These are phyloP conservation scores for Cairneyella variabilis DNA, from an alignment of 495 filamentous ascomycete species.

Conservation along the genomic window DNA sequence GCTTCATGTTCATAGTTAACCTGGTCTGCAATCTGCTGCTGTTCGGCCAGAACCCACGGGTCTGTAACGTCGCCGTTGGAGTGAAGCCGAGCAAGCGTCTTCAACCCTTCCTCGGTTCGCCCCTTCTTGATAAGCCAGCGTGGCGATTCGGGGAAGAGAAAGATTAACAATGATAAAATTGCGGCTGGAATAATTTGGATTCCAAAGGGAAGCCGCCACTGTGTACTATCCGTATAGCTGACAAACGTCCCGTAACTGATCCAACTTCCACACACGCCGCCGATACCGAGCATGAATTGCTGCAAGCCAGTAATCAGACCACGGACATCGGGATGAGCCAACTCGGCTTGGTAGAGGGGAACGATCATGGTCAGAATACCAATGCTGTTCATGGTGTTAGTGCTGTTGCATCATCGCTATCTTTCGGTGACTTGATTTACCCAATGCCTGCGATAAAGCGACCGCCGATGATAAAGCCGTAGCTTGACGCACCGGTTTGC, in stretches of 20 bases:
- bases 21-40: conserved; percentile 24
- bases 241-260: conserved; percentile 30
- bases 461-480: conserved; percentile 35
- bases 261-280: conserved; percentile 28
- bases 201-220: conserved; percentile 26
- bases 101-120: conserved; percentile 20
- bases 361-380: conserved; percentile 50
- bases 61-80: conserved; percentile 29
- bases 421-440: too few relatives aligned
- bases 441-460: conserved; percentile 38
- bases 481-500: conserved; percentile 34
- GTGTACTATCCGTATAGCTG: conserved; percentile 13
- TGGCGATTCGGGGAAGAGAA: conserved; percentile 31
- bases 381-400: too few relatives aligned
- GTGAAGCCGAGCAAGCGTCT: conserved; percentile 29
- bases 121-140: conserved; percentile 31
- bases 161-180: conserved; percentile 17
- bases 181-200: conserved; percentile 21
- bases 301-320: conserved; percentile 38
- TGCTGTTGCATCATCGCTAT: too few relatives aligned
- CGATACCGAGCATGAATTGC: conserved; percentile 27
- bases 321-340: conserved; percentile 50
- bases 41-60: conserved; percentile 30
- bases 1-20: background rate
- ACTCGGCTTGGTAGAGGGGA: conserved; percentile 40